phyloP scores from a whole-genome alignment of 257 asterid species.

The Nyctanthes arbortristis region DNA sequence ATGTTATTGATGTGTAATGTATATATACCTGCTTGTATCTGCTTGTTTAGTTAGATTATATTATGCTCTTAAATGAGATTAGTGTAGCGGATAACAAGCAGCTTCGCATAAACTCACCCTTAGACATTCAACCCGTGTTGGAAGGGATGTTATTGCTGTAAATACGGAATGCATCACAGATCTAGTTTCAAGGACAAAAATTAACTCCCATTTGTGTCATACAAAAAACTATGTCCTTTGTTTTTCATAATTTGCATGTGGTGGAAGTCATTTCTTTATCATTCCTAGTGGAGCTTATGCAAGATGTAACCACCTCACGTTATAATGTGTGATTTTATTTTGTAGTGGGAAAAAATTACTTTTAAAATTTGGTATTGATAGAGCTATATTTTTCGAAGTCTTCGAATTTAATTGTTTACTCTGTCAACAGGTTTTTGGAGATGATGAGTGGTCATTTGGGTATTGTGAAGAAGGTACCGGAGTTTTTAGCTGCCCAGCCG shows the following conservation, averaged over 20 bases:
- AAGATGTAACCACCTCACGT: constrained; percentile 3
- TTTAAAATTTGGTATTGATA: neutral
- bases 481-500: constrained; percentile 87
- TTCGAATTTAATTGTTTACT: neutral
- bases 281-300: constrained; percentile 11
- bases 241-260: neutral
- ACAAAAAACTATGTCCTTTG: neutral
- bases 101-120: neutral
- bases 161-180: neutral
- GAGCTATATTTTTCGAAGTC: neutral
- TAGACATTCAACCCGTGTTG: neutral
- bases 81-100: neutral
- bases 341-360: neutral
- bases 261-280: neutral
- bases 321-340: neutral
- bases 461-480: constrained; percentile 96
- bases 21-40: neutral
- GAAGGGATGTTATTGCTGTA: neutral
- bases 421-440: constrained; percentile 58
- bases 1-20: neutral
- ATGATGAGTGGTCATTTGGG: constrained; percentile 98
- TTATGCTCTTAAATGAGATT: neutral
- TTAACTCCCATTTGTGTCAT: neutral
- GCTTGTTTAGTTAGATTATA: neutral
- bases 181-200: neutral